Conservation (phyloP, 2,329 filamentous ascomycete species). For the Periconia sp. region DNA sequence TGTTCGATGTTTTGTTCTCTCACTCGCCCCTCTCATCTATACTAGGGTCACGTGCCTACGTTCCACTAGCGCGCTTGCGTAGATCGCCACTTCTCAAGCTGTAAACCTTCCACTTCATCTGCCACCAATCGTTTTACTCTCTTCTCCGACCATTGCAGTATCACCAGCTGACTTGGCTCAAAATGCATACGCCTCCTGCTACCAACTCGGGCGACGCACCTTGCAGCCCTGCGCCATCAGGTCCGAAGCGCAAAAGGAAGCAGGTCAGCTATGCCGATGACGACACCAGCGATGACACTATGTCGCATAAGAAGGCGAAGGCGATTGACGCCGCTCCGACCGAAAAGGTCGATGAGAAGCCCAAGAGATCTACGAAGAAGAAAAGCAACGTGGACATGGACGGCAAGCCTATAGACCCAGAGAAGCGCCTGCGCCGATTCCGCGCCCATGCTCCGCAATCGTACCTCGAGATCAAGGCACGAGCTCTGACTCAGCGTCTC, state of each 20-base stretch:
- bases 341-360: constrained; percentile 1
- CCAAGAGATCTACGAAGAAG: constrained; percentile 22
- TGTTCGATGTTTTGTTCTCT: too few species aligned
- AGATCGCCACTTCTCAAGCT: constrained; percentile 5
- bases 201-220: background rate
- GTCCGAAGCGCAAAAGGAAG: constrained; percentile 29
- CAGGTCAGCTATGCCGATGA: constrained; percentile 14
- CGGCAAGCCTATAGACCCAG: constrained; percentile 16
- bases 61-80: constrained; percentile 5
- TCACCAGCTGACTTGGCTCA: background rate
- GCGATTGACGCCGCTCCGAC: background rate
- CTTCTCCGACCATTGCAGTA: background rate
- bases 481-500: constrained; percentile 61
- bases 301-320: constrained; percentile 2
- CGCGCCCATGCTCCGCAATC: constrained; percentile 50
- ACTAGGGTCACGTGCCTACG: constrained; percentile 17
- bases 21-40: too few species aligned
- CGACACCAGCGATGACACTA: constrained; percentile 1
- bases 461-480: constrained; percentile 55
- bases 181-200: background rate
- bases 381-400: constrained; percentile 23
- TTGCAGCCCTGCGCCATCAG: background rate
- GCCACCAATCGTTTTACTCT: background rate
- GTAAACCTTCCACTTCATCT: background rate
- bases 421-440: constrained; percentile 41